phyloP scores from a whole-genome alignment of 768 basidiomycete genomes.

The Boletus rex-veris region DNA sequence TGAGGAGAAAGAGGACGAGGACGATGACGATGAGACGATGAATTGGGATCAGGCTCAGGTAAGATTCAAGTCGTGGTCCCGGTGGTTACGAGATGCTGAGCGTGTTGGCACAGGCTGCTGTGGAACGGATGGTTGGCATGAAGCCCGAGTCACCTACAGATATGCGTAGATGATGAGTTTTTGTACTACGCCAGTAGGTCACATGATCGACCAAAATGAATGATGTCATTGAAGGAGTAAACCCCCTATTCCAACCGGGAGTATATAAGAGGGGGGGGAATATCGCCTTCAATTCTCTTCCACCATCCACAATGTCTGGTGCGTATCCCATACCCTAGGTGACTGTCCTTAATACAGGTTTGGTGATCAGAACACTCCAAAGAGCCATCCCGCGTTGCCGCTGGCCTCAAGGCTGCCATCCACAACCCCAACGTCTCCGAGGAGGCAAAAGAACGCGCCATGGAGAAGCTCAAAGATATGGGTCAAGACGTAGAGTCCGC shows the following conservation, averaged over 20 bases:
- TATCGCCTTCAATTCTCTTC: neutral
- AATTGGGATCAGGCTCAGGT: slow-evolving; percentile 76
- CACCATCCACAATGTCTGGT: slow-evolving; percentile 12
- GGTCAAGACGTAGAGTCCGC: slow-evolving; percentile 17
- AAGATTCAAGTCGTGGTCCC: neutral
- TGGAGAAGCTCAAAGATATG: slow-evolving; percentile 43
- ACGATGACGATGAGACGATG: slow-evolving; percentile 59
- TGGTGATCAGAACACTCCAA: slow-evolving; percentile 30
- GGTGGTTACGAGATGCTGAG: neutral
- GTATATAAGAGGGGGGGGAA: neutral
- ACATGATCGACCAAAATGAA: slow-evolving; percentile 8
- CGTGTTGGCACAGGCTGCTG: slow-evolving; percentile 39
- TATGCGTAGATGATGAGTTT: slow-evolving; percentile 19
- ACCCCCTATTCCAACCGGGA: slow-evolving; percentile 9
- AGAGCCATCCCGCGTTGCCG: slow-evolving; percentile 46
- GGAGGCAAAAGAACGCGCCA: slow-evolving; percentile 50
- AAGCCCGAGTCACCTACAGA: slow-evolving; percentile 31
- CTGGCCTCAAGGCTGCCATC: slow-evolving; percentile 56
- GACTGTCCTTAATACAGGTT: neutral
- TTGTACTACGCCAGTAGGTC: neutral
- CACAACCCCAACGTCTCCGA: slow-evolving; percentile 56
- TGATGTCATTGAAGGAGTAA: neutral
- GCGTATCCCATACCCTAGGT: neutral
- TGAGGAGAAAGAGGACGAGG: slow-evolving; percentile 58
- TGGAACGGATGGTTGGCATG: slow-evolving; percentile 60